Conservation (phyloP, 768 basidiomycete species). For the Clavulina sp. region DNA sequence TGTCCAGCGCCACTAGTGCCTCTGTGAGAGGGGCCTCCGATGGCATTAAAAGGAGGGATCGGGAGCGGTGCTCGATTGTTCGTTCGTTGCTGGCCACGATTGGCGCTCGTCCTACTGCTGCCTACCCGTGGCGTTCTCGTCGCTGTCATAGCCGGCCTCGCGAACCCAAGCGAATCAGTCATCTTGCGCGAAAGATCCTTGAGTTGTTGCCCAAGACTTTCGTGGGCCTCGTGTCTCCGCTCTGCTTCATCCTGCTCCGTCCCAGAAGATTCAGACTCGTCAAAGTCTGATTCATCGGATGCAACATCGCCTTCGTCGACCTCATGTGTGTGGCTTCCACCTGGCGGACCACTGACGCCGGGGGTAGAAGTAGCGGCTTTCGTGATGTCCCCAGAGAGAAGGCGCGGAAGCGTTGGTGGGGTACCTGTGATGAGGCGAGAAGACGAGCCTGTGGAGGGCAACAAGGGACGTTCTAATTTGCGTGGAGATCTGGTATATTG, state of each 20-base stretch:
- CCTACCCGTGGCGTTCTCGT: no score
- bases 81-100: no score
- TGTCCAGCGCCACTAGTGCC: background rate
- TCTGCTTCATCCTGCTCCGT: conserved; percentile 49
- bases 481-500: background rate
- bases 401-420: background rate
- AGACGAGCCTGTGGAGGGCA: background rate
- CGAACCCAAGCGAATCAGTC: conserved; percentile 54
- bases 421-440: background rate
- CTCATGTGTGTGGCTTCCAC: conserved; percentile 36
- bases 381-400: background rate
- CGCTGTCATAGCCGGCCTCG: no score
- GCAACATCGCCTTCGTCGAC: background rate
- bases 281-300: conserved; percentile 11
- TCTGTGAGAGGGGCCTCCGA: no score
- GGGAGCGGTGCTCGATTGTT: no score
- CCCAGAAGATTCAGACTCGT: conserved; percentile 26
- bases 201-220: conserved; percentile 47
- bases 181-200: conserved; percentile 52
- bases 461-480: background rate
- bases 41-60: no score
- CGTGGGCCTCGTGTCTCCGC: conserved; percentile 46
- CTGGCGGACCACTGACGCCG: conserved; percentile 39
- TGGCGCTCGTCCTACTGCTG: no score
- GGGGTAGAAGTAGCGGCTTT: background rate